Percentiles rank a stretch among this genome's conserved stretches.
Conservation (phyloP, 768 basidiomycete species). For the Porphyrellus cyaneotinctus region DNA sequence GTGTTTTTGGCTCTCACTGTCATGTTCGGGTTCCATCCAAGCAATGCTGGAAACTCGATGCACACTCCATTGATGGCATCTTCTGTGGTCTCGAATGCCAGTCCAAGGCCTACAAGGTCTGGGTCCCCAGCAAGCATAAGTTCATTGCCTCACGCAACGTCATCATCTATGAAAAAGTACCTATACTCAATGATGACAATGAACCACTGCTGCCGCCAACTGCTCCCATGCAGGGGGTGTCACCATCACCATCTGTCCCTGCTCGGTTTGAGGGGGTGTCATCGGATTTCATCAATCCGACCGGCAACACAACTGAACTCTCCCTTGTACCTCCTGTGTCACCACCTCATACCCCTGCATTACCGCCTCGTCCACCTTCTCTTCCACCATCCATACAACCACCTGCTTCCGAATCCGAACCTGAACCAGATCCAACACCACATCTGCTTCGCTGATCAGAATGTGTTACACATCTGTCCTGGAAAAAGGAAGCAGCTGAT, state of each 20-base stretch:
- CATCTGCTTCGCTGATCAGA: neutral
- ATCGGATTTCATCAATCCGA: neutral
- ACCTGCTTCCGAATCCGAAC: too few relatives aligned
- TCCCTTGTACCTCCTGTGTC: too few relatives aligned
- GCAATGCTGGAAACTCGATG: too few relatives aligned
- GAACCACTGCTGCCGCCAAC: too few relatives aligned
- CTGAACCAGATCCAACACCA: neutral
- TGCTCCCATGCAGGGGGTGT: too few relatives aligned
- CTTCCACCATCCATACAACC: too few relatives aligned
- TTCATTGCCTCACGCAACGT: neutral
- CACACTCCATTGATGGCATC: constrained; percentile 7
- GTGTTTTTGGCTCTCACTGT: constrained; percentile 22
- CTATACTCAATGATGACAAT: neutral
- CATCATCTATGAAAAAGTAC: too few relatives aligned
- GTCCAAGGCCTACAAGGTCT: constrained; percentile 10
- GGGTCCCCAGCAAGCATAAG: neutral
- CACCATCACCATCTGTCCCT: too few relatives aligned
- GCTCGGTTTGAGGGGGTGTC: neutral
- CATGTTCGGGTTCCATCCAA: too few relatives aligned
- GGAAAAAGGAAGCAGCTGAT: neutral
- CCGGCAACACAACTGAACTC: neutral
- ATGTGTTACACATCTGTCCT: neutral
- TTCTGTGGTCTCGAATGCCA: too few relatives aligned
- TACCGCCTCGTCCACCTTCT: too few relatives aligned
- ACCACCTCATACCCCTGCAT: too few relatives aligned